Evolutionary conservation across 495 filamentous ascomycete species (phyloP).

Genomic region (Hypoxylon fragiforme): DNA sequence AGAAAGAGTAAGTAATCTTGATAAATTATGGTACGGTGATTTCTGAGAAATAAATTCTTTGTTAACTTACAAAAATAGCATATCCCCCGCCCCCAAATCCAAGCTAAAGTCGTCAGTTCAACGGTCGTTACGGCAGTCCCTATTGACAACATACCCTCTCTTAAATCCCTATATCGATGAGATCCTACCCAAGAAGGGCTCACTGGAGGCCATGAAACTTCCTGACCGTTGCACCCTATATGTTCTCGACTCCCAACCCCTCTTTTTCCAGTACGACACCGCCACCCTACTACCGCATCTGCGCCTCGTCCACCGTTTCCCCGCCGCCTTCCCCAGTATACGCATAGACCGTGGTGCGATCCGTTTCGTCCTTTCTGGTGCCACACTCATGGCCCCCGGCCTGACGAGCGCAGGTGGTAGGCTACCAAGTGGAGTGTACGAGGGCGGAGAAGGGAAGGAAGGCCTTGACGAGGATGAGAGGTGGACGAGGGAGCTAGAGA

Average conservation of each 20-base stretch:
- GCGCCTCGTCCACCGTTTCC: slow-evolving; percentile 72
- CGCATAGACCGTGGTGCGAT: slow-evolving; percentile 93
- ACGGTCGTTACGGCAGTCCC: slow-evolving; percentile 77
- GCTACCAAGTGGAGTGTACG: slow-evolving; percentile 63
- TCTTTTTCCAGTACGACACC: slow-evolving; percentile 92
- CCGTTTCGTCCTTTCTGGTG: slow-evolving; percentile 91
- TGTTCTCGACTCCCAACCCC: slow-evolving; percentile 69
- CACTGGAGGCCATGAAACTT: slow-evolving; percentile 88
- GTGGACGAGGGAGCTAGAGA: slow-evolving; percentile 64
- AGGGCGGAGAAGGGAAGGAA: slow-evolving; percentile 49
- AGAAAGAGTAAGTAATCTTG: slow-evolving; percentile 88
- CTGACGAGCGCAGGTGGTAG: slow-evolving; percentile 79
- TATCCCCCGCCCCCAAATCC: slow-evolving; percentile 77
- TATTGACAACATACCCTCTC: slow-evolving; percentile 81
- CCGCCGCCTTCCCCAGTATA: slow-evolving; percentile 63
- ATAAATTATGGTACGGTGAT: too few species aligned
- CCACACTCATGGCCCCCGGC: slow-evolving; percentile 93
- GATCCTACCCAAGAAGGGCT: slow-evolving; percentile 93
- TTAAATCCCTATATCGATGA: slow-evolving; percentile 90
- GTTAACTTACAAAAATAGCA: slow-evolving; percentile 38
- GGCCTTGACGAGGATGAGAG: slow-evolving; percentile 49
- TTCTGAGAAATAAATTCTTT: too few species aligned
- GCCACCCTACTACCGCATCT: slow-evolving; percentile 76
- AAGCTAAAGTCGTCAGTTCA: slow-evolving; percentile 98
- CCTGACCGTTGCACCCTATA: slow-evolving; percentile 88